Base-by-base conservation (phyloP, 1,284 basidiomycete genomes). In the Ustilago lituana region DNA sequence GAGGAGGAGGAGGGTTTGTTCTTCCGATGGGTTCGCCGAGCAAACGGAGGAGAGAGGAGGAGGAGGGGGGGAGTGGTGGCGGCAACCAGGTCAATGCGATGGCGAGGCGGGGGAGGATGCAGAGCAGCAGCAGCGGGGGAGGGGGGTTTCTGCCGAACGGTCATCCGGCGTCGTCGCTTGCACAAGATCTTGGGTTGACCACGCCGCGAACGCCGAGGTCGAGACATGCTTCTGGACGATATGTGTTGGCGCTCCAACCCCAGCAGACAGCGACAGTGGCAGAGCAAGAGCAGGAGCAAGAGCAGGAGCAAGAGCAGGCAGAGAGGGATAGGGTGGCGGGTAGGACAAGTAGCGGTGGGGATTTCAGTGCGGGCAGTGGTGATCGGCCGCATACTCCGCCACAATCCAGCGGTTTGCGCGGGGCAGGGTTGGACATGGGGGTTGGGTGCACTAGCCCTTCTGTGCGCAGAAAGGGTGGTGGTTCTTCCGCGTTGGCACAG, bases 161-260 rank as follows among this genome's bases (percentile, higher is more conserved):
- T 12, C 73, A 74, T 39, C 73, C 71, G 5, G 73, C 73, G 1
- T 76, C 73, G 5, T 76, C 73, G 11, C 58, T 76, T 6, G 73
- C 73, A 11, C 71, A 74, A 48, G 73, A 69, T 45, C 39, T 76
- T 7, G 73, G 73, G 1, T 36, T 76, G 35, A 64, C 62, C 3
- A 43, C 65, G 20, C 63, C 66, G 6, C 43, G 64, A 15, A 69
- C 71, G 12, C 65, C 73, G 6, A 52, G 73, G n/a, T 72, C 69
- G 7, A 38, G 69, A 14, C 61, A 74, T 24, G 57, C 56, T 3
- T 69, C 61, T 1, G 71, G 47, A 8, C 33, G 53, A 24, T 52
- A 59, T 8, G 48, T 57, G 7, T 53, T 53, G 17, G 54, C 46
- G 0, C 5, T 60, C 0, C 50, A 55, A n/a, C 41, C 37, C 1